Base-by-base conservation (phyloP, 2,329 filamentous ascomycete genomes). In the Gyromitra esculenta region DNA sequence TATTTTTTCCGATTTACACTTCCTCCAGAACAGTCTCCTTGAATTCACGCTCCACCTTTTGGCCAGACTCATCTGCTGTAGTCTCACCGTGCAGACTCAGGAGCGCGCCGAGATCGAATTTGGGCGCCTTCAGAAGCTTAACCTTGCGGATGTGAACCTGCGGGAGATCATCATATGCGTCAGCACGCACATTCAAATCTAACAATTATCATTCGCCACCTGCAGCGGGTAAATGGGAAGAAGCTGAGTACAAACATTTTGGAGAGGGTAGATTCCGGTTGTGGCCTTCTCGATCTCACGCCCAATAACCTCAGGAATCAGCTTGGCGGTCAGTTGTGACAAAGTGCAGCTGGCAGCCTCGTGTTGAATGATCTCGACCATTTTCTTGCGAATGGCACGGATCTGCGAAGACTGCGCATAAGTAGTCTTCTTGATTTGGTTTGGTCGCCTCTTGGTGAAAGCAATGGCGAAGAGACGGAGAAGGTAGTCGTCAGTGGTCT, bases 391-490 rank as follows among this genome's bases (percentile, higher is more conserved):
- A 86, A 99, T 99, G 82, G 92, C 91, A 82, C 95, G 92, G 86
- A 98, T 98, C 88, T 99, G 96, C 81, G 96, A 98, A 81, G 93
- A 94, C 81, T 91, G 91, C 82, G 96, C 96, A 85, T 99, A 99
- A 85, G 96, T 99, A 84, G 96, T 99, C 92, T 98, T 99, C 92
- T 97, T 97, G 89, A 99, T 95, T 90, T 99, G 96, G 90, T 98
- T 99, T 83, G 93, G 94, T 84, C 96, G 92, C 87, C 94, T 90
- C 92, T 98, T 98, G 87, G 96, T 99, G 90, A 99, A 99, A 83
- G 93, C 96, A 83, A 99, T 99, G 86, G 93, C 93, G 89, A 99
- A 99, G 83, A 99, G 91, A 84, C 96, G 93, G 87, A 99, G 90
- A 85, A 98, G 94, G 89, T 99, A 98, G 88, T 99, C 96, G 85